These are phyloP conservation scores for Serendipita sp. DNA, from an alignment of 768 basidiomycete genomes.

Conservation along the genomic window DNA sequence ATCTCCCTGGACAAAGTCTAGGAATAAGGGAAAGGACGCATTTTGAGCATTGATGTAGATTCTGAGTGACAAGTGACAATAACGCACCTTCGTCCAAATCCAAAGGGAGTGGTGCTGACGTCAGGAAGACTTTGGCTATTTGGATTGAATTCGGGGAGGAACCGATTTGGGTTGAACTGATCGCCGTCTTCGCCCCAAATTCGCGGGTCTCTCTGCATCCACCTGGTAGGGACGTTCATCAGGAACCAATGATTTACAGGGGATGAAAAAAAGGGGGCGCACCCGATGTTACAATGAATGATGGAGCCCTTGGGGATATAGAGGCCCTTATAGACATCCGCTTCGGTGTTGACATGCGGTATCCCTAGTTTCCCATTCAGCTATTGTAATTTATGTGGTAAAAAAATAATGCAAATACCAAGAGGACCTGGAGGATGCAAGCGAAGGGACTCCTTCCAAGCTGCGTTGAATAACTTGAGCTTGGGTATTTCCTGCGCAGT, in stretches of 20 bases:
- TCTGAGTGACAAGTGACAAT: not conserved
- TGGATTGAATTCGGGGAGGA: not conserved
- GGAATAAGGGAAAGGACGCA: no score
- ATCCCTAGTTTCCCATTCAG: not conserved
- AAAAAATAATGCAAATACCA: not conserved
- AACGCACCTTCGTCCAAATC: not conserved
- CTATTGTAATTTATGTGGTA: not conserved
- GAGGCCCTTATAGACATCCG: not conserved
- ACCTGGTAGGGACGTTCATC: not conserved
- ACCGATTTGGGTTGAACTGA: not conserved
- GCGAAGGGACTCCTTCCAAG: slow-evolving; percentile 2
- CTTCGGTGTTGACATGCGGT: not conserved
- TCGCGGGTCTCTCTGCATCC: not conserved
- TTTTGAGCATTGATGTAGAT: no score
- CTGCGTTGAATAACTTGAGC: not conserved
- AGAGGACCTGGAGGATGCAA: not conserved
- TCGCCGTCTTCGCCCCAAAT: not conserved
- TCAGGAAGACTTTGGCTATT: not conserved
- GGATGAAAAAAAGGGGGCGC: not conserved
- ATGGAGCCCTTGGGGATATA: slow-evolving; percentile 15
- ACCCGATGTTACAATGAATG: slow-evolving; percentile 19
- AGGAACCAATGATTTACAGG: not conserved
- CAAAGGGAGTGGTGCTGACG: not conserved
- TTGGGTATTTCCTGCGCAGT: not conserved
- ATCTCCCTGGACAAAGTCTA: not conserved